Conservation (phyloP, 1,284 basidiomycete species). For the Microbotryum silenes-acaulis region DNA sequence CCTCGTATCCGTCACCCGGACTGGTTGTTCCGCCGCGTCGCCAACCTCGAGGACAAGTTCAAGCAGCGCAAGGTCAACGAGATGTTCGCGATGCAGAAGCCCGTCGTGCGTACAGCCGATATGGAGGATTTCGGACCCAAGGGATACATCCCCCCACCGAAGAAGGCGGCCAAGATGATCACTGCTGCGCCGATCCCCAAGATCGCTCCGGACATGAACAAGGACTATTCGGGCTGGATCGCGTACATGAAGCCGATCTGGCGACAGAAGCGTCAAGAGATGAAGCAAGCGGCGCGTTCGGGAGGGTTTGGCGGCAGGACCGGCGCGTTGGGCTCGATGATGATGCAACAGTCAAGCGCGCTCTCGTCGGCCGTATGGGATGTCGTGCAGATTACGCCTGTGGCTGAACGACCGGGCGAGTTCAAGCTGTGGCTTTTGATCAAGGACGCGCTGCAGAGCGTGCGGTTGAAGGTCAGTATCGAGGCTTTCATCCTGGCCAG, state of each 20-base stretch:
- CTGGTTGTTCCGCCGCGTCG: conserved; percentile 89
- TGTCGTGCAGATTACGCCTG: conserved; percentile 74
- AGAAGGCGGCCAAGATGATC: conserved; percentile 35
- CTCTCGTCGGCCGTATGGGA: conserved; percentile 78
- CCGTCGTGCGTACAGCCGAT: conserved; percentile 41
- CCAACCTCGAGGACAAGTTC: conserved; percentile 87
- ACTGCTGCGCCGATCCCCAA: conserved; percentile 33
- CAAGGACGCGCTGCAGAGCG: conserved; percentile 66
- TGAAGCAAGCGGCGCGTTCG: conserved; percentile 40
- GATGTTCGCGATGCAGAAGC: conserved; percentile 63
- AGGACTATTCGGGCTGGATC: conserved; percentile 72
- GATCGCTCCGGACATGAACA: conserved; percentile 37
- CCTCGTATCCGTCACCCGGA: conserved; percentile 94
- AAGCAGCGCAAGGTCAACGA: conserved; percentile 96
- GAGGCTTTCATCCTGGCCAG: not conserved
- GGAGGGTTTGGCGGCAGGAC: conserved; percentile 11
- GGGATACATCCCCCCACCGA: conserved; percentile 1
- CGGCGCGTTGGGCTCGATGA: conserved; percentile 53
- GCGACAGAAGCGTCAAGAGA: conserved; percentile 54
- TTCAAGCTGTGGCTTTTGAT: conserved; percentile 85
- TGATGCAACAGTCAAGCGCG: conserved; percentile 58
- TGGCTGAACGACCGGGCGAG: conserved; percentile 57
- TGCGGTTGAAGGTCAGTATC: conserved; percentile 62
- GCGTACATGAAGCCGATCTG: conserved; percentile 71
- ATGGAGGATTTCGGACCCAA: conserved; percentile 58